These are phyloP conservation scores for Ogataea dorogensis DNA, from an alignment of 805 yeast species.

Conservation along the genomic window DNA sequence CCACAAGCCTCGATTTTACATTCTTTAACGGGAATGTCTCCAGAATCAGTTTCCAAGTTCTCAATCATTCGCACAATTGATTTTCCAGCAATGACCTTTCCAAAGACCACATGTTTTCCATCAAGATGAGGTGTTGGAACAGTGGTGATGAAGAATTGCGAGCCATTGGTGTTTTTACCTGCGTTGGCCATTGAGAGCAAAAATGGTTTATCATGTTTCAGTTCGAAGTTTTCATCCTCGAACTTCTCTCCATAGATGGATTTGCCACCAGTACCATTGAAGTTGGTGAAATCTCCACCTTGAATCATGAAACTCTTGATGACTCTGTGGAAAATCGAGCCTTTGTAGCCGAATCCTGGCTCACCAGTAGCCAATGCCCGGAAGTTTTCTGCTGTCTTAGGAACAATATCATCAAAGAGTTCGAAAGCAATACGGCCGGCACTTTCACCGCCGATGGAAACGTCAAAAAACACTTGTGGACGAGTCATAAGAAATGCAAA, in stretches of 20 bases:
- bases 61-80: slow-evolving; percentile 78
- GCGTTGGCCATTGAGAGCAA: slow-evolving; percentile 96
- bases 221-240: slow-evolving; percentile 84
- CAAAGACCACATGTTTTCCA: slow-evolving; percentile 96
- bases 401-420: slow-evolving; percentile 58
- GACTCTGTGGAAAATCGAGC: slow-evolving; percentile 89
- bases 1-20: slow-evolving; percentile 81
- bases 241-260: slow-evolving; percentile 82
- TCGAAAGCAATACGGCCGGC: slow-evolving; percentile 81
- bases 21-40: slow-evolving; percentile 69
- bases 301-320: slow-evolving; percentile 89
- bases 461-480: slow-evolving; percentile 72
- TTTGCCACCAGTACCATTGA: slow-evolving; percentile 77
- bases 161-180: slow-evolving; percentile 93
- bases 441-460: slow-evolving; percentile 65
- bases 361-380: slow-evolving; percentile 88
- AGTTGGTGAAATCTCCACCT: slow-evolving; percentile 87
- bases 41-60: slow-evolving; percentile 57
- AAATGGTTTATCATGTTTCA: slow-evolving; percentile 80
- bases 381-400: slow-evolving; percentile 88
- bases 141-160: slow-evolving; percentile 93
- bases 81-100: slow-evolving; percentile 81
- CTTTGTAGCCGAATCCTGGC: slow-evolving; percentile 74
- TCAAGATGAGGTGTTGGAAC: slow-evolving; percentile 92
- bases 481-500: slow-evolving; percentile 18